A percentile compares a stretch with the other conserved stretches of the same genome.
Evolutionary conservation across 2,329 filamentous ascomycete species (phyloP).

Genomic region (Neopestalotiopsis sp.): DNA sequence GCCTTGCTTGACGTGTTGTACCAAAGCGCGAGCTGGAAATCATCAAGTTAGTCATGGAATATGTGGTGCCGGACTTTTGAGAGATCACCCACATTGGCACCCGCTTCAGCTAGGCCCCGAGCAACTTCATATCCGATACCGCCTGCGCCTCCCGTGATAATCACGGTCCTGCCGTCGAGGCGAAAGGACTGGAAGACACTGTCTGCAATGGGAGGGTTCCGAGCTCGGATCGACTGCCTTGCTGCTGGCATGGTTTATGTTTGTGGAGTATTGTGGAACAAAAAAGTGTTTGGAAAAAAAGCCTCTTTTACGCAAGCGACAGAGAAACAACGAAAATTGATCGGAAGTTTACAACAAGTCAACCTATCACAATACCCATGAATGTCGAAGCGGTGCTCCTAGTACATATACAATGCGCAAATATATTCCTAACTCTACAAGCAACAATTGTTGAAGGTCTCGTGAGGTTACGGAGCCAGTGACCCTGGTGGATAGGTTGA

Average conservation of each 20-base stretch:
- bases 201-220: slow-evolving; percentile 31
- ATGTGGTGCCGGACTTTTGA: too few relatives aligned
- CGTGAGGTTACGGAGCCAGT: background rate
- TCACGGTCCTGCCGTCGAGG: slow-evolving; percentile 35
- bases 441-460: background rate
- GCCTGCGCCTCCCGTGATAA: slow-evolving; percentile 43
- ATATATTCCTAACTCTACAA: background rate
- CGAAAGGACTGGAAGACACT: slow-evolving; percentile 35
- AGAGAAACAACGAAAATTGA: background rate
- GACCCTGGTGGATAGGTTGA: slow-evolving; percentile 2
- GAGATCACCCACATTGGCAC: slow-evolving; percentile 29
- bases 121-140: slow-evolving; percentile 43
- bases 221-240: slow-evolving; percentile 20
- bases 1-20: slow-evolving; percentile 25
- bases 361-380: background rate
- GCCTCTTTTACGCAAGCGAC: background rate
- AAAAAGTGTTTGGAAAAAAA: background rate
- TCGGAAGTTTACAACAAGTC: background rate
- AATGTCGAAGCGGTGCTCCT: background rate
- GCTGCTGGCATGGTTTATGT: background rate
- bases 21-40: slow-evolving; percentile 27
- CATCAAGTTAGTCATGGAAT: background rate
- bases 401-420: background rate
- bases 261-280: background rate
- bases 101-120: slow-evolving; percentile 40